Evolutionary conservation across 2,329 filamentous ascomycete species (phyloP).

Genomic region (Fusarium coicis): DNA sequence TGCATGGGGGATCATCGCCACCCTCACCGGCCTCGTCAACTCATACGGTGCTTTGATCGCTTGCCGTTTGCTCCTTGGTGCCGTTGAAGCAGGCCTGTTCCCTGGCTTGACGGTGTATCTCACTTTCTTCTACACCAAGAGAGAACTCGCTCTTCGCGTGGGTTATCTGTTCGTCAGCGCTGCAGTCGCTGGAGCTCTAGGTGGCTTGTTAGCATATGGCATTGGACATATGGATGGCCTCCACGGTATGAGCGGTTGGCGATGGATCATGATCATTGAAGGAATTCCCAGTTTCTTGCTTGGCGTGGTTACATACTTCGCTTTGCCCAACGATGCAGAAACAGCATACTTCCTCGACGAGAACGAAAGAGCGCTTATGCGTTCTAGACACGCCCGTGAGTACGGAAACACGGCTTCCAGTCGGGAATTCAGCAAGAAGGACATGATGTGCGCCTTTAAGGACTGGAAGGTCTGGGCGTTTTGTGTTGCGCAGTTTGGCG

Average conservation of each 20-base stretch:
- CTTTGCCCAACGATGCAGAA: constrained; percentile 53
- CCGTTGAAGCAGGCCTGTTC: constrained; percentile 76
- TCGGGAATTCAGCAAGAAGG: constrained; percentile 62
- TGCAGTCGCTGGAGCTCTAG: constrained; percentile 76
- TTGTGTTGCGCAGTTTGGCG: constrained; percentile 75
- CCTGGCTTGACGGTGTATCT: constrained; percentile 76
- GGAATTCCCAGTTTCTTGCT: constrained; percentile 55
- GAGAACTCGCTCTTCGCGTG: constrained; percentile 76
- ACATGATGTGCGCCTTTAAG: constrained; percentile 73
- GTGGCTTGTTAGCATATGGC: constrained; percentile 78
- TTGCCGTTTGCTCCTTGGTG: constrained; percentile 74
- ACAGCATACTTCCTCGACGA: constrained; percentile 69
- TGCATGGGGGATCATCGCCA: constrained; percentile 75
- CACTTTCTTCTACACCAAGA: constrained; percentile 80
- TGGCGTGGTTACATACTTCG: constrained; percentile 49
- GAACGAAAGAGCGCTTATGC: constrained; percentile 74
- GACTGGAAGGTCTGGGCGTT: constrained; percentile 84
- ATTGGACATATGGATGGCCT: constrained; percentile 79
- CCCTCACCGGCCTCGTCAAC: constrained; percentile 73
- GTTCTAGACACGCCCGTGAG: constrained; percentile 49
- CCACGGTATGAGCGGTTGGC: constrained; percentile 73
- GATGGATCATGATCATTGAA: constrained; percentile 74
- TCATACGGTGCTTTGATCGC: constrained; percentile 74
- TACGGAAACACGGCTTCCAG: constrained; percentile 61
- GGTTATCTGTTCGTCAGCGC: constrained; percentile 78